Base-by-base conservation (phyloP, 1,284 basidiomycete genomes). In the Ceratobasidium sp. region DNA sequence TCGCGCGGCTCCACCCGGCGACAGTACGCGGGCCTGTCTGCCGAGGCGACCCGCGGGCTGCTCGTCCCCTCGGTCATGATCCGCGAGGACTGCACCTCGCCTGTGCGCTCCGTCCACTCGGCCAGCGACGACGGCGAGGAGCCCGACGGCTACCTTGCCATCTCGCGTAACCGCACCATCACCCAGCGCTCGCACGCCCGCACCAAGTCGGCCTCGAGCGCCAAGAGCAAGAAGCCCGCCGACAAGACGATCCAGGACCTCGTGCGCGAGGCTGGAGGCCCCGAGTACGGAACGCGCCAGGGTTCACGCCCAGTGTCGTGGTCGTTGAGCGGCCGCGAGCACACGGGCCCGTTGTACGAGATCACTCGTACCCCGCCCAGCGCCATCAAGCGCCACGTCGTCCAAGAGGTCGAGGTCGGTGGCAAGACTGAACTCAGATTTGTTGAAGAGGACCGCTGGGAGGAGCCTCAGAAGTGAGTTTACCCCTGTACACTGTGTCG, bases 401-500 rank as follows among this genome's bases (percentile, higher is more conserved):
- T 71, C 39, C 53, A 71, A 16, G 66, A 58, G 53, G 66, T 71
- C 41, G 41, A 71, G 8, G 66, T 71, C 34, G 66, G 59, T 22
- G 66, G 66, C 22, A 71, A 71, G 66, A 43, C 34, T 19, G 66
- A 71, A 19, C 41, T 71, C 37, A 34, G 41, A 8, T 59, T 71
- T 46, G 54, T 71, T 48, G 54, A 71, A 29, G 37, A 71, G 34
- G 31, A 56, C 4, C 27, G 41, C 27, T 71, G 66, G 66, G 66
- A 71, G 46, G 54, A 58, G 66, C 66, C 66, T 27, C 66, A 71
- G 54, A 71, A 71, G 66, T 71, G 41, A 58, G 66, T 71, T n/a
- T 11, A 9, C 54, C 24, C 24, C 14, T 39, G 19, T 51, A 39
- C 6, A 49, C 11, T 16, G 29, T 13, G 13, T 34, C 19, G n/a